Evolutionary conservation across 306 rosid genomes (phyloP), one percentile per base, ranked within the genome.

Genomic region (Vachellia collinsii): DNA sequence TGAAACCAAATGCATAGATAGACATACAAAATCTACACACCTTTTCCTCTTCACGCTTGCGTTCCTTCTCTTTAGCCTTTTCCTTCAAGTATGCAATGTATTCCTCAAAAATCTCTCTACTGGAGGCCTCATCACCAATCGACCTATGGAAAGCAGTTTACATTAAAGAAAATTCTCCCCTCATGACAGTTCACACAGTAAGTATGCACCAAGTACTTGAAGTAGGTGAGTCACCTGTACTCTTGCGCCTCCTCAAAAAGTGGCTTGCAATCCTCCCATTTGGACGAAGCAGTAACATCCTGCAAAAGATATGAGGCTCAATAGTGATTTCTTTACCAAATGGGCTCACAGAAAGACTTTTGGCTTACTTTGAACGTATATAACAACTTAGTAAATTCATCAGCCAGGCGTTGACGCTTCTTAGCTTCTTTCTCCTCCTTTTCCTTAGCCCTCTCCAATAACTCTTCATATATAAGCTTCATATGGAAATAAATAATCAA

Each of bases 351-450:
- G 58, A 74, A 72, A 23, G 42, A 77, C 43, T 86, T 70, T 59
- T 66, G 6, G 51, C 70, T 75, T 78, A 93, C 99, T 94, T 93
- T 96, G 79, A 92, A 70, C 25, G 94, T 81, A 77, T 92, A 84
- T 72, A 96, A 82, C 56, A 92, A 82, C 77, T 91, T 89, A 76
- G 92, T 86, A 56, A 96, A 96, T 79, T 93, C 99, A 85, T 90
- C 98, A 61, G 93, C 97, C 82, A 93, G 87, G 67, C 99, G 98
- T 77, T 92, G 98, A 44, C 97, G 99, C 84, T 92, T 96, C 88
- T 92, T 96, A 75, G 97, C 97, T 88, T 96, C 99, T 90, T 96
- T 96, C 89, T 92, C 97, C 88, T 93, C 99, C 85, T 96, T 96
- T 86, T 90, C 99, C 87, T 83, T 93, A 19, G 94, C 97, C 79